Evolutionary conservation across 345 rosid species (phyloP).

Genomic region (Rubroshorea leprosula): DNA sequence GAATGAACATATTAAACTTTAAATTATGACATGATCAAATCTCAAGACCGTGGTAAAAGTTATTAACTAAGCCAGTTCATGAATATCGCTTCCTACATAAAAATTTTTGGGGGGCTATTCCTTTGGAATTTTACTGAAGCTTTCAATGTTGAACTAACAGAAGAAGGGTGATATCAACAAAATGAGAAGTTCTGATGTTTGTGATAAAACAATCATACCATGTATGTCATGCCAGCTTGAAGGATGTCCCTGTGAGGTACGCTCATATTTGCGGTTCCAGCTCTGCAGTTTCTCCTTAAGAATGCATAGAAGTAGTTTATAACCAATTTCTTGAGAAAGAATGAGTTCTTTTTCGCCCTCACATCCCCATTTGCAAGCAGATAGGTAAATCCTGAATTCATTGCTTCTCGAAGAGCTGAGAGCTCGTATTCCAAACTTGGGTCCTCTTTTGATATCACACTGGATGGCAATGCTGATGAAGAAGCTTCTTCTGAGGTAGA

Average conservation of each 20-base stretch:
- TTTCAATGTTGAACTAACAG: not conserved
- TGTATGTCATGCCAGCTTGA: conserved; percentile 83
- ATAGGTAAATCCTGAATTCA: conserved; percentile 78
- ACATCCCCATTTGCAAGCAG: conserved; percentile 76
- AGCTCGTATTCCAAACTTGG: conserved; percentile 82
- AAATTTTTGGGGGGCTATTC: too few relatives aligned
- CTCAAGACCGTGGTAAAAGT: too few relatives aligned
- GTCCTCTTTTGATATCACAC: conserved; percentile 55
- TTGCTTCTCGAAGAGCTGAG: conserved; percentile 71
- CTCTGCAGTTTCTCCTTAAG: conserved; percentile 79
- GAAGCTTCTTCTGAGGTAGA: conserved; percentile 25
- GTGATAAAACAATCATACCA: conserved; percentile 43
- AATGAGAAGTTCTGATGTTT: not conserved
- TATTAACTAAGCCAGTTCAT: too few relatives aligned
- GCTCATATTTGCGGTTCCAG: conserved; percentile 66
- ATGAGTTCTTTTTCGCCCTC: conserved; percentile 72
- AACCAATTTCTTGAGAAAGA: conserved; percentile 80
- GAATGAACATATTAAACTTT: too few relatives aligned
- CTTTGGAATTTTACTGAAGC: not conserved
- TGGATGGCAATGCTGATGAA: conserved; percentile 39
- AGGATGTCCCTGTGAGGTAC: conserved; percentile 88
- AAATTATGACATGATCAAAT: too few relatives aligned
- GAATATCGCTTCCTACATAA: too few relatives aligned
- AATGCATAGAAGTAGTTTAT: conserved; percentile 85
- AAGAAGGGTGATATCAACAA: not conserved